Conservation (phyloP, 768 basidiomycete species). For the Agaricus blazei region DNA sequence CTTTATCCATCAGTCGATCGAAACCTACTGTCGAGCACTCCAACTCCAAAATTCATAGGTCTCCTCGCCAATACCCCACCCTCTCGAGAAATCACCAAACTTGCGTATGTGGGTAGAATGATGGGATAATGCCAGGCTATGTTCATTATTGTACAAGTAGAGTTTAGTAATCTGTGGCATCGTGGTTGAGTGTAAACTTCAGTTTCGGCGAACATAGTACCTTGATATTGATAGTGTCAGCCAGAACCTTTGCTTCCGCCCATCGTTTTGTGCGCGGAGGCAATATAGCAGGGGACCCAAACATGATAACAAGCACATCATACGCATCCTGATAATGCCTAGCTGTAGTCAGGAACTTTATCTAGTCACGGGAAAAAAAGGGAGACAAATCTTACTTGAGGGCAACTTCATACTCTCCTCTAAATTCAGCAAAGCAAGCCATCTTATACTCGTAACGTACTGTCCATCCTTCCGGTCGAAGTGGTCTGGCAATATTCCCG, state of each 20-base stretch:
- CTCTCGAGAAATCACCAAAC: constrained; percentile 81
- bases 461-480: constrained; percentile 89
- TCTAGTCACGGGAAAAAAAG: background rate
- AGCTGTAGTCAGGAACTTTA: constrained; percentile 12
- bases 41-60: constrained; percentile 98
- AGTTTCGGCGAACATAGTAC: constrained; percentile 30
- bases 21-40: constrained; percentile 82
- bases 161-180: constrained; percentile 73
- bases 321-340: constrained; percentile 97
- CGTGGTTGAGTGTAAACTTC: background rate
- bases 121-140: constrained; percentile 72
- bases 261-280: constrained; percentile 94
- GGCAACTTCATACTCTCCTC: constrained; percentile 89
- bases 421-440: constrained; percentile 93
- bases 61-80: constrained; percentile 95
- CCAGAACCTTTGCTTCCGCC: constrained; percentile 97
- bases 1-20: background rate
- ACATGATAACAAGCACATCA: constrained; percentile 78
- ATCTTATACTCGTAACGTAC: constrained; percentile 98
- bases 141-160: constrained; percentile 88
- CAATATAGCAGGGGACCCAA: constrained; percentile 78
- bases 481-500: constrained; percentile 47
- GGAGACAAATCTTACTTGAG: constrained; percentile 59
- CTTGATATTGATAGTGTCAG: constrained; percentile 90
- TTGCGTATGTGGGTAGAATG: constrained; percentile 82